Percentiles rank a stretch among this genome's conserved stretches.
Evolutionary conservation across 371 early-diverging fungal species (phyloP).

Genomic region (Mortierella sp.): DNA sequence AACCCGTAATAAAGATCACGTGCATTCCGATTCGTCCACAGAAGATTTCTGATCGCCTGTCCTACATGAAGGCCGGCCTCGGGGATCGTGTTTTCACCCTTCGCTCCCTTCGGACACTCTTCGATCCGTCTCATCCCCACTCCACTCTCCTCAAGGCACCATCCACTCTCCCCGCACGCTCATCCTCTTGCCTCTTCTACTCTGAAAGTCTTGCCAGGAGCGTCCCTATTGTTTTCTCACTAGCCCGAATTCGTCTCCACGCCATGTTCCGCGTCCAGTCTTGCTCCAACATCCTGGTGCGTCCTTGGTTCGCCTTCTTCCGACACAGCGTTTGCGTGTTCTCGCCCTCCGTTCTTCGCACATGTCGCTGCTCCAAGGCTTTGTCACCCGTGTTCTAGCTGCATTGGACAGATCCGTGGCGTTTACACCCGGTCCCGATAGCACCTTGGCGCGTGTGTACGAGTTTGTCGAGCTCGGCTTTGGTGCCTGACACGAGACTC

Average conservation of each 20-base stretch:
- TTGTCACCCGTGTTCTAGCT: not conserved
- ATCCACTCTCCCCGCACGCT: constrained; percentile 1
- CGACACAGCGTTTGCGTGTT: constrained; percentile 11
- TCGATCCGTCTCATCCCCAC: constrained; percentile 22
- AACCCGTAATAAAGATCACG: too few species aligned
- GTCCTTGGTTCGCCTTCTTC: constrained; percentile 5
- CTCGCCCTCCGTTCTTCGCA: not conserved
- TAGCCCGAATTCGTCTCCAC: constrained; percentile 4
- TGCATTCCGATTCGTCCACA: too few species aligned
- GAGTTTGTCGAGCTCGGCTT: not conserved
- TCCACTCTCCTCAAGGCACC: constrained; percentile 15
- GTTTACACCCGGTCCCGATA: not conserved
- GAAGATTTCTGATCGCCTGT: too few species aligned
- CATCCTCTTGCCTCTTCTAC: not conserved
- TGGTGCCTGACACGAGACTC: constrained; percentile 5
- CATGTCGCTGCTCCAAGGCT: not conserved
- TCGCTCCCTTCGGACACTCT: constrained; percentile 15
- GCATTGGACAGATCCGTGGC: constrained; percentile 3
- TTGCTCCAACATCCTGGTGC: constrained; percentile 51
- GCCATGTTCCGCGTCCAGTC: constrained; percentile 51
- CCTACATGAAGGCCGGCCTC: too few species aligned
- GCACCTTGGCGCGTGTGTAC: constrained; percentile 12
- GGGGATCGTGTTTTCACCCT: constrained; percentile 6
- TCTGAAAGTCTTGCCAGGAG: not conserved
- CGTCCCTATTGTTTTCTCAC: not conserved